phyloP scores from a whole-genome alignment of 179 eudicot genomes.

The Amaranthus tricolor region DNA sequence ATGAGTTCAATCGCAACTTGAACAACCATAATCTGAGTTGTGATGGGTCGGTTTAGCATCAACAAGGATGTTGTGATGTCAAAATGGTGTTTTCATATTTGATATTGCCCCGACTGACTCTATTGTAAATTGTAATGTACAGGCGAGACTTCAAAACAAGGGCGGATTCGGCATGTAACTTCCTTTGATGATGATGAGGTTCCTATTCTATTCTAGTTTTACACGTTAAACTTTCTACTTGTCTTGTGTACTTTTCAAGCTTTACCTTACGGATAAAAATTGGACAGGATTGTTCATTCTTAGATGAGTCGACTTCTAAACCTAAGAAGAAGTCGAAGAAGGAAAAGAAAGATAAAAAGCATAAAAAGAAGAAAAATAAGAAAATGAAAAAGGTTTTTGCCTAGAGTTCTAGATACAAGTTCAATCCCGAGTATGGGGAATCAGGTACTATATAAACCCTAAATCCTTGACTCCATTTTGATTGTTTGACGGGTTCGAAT shows the following conservation, averaged over 20 bases:
- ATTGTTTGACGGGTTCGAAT: background rate
- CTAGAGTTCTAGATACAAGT: background rate
- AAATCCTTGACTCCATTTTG: background rate
- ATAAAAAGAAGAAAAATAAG: constrained; percentile 11
- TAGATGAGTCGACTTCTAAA: constrained; percentile 16
- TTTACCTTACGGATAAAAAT: background rate
- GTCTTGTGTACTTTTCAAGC: background rate
- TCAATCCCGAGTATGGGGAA: background rate
- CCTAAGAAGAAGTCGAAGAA: constrained; percentile 26
- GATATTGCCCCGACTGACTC: background rate
- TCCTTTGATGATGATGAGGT: constrained; percentile 33
- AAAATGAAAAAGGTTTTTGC: constrained; percentile 10
- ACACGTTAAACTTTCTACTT: background rate
- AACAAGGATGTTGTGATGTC: no score
- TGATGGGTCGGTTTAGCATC: no score
- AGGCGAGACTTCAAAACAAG: constrained; percentile 27
- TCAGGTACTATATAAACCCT: background rate
- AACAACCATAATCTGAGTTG: no score
- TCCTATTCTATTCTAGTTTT: background rate
- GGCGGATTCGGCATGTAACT: constrained; percentile 26
- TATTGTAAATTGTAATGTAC: background rate
- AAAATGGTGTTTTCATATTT: background rate
- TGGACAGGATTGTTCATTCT: constrained; percentile 15
- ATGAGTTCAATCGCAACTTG: no score
- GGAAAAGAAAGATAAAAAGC: constrained; percentile 15